phyloP scores from a whole-genome alignment of 495 filamentous ascomycete genomes.

The Hyaloscypha variabilis region DNA sequence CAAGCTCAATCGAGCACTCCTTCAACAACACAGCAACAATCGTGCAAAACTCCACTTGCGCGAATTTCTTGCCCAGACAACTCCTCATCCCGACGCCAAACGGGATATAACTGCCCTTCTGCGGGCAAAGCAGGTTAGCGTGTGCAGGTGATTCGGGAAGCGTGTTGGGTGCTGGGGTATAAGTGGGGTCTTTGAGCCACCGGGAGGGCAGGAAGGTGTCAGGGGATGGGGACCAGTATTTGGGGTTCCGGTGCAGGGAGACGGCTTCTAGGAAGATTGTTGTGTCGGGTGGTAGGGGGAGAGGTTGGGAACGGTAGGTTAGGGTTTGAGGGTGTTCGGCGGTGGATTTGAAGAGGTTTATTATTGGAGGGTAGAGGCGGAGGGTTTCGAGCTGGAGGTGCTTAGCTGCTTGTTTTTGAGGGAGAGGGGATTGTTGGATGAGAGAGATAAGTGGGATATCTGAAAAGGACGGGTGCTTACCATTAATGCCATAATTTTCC shows the following conservation, averaged over 20 bases:
- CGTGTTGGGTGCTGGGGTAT: conserved; percentile 1
- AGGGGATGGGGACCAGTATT: conserved; percentile 42
- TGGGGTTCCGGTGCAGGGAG: conserved; percentile 60
- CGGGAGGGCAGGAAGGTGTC: conserved; percentile 51
- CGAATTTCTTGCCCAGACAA: conserved; percentile 71
- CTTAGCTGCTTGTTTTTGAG: conserved; percentile 21
- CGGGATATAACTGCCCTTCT: conserved; percentile 65
- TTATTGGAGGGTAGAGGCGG: conserved; percentile 60
- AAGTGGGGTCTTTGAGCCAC: conserved; percentile 46
- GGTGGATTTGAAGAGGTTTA: conserved; percentile 61
- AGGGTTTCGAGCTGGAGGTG: conserved; percentile 63
- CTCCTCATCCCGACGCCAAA: conserved; percentile 71
- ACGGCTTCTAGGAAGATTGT: conserved; percentile 45
- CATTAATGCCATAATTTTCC: conserved; percentile 37
- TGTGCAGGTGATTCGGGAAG: conserved; percentile 1
- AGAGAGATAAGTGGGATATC: not conserved
- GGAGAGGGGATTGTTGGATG: not conserved
- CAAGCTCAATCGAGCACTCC: conserved; percentile 58
- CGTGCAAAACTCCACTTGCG: conserved; percentile 73
- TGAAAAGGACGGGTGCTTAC: conserved; percentile 28
- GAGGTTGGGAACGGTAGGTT: conserved; percentile 47
- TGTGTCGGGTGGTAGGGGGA: conserved; percentile 49
- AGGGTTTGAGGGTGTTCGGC: conserved; percentile 48
- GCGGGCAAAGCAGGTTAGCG: conserved; percentile 38
- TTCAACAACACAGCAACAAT: conserved; percentile 67